These are phyloP conservation scores for Chaetomium strumarium DNA, from an alignment of 2,329 filamentous ascomycete genomes.

Conservation along the genomic window DNA sequence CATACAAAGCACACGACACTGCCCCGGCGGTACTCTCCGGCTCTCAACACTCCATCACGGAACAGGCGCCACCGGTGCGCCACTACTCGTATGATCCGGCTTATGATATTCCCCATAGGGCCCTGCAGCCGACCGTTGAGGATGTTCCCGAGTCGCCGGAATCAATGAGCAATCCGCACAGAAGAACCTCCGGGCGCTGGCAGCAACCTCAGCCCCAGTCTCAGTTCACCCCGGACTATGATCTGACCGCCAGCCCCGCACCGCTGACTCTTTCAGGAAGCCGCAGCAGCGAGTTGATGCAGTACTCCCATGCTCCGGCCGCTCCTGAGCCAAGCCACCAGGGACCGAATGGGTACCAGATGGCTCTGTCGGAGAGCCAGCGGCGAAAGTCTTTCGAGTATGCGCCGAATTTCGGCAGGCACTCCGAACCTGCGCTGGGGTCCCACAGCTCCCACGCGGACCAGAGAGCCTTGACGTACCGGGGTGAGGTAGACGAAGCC, in stretches of 20 bases:
- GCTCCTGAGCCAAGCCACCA: conserved; percentile 20
- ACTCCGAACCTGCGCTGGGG: conserved; percentile 21
- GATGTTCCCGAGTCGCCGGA: conserved; percentile 53
- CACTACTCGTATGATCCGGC: conserved; percentile 47
- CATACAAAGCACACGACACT: conserved; percentile 47
- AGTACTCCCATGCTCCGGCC: conserved; percentile 5
- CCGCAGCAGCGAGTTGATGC: conserved; percentile 25
- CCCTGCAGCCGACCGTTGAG: conserved; percentile 58
- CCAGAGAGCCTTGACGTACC: conserved; percentile 29
- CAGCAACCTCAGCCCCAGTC: conserved; percentile 19
- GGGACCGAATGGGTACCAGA: conserved; percentile 27
- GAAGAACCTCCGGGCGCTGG: conserved; percentile 25
- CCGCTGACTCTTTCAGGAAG: conserved; percentile 40
- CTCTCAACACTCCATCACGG: conserved; percentile 28
- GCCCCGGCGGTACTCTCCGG: conserved; percentile 34
- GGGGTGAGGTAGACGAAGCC: conserved; percentile 34
- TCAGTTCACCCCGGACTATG: conserved; percentile 32
- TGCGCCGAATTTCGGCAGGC: conserved; percentile 17
- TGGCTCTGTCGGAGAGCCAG: conserved; percentile 15
- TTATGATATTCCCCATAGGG: conserved; percentile 43
- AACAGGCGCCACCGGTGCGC: conserved; percentile 36
- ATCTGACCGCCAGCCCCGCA: conserved; percentile 37
- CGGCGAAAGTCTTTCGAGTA: conserved; percentile 23
- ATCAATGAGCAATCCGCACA: conserved; percentile 24
- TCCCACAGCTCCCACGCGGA: conserved; percentile 27